Base-by-base conservation (phyloP, 768 basidiomycete species). In the Rhodotorula diobovata region DNA sequence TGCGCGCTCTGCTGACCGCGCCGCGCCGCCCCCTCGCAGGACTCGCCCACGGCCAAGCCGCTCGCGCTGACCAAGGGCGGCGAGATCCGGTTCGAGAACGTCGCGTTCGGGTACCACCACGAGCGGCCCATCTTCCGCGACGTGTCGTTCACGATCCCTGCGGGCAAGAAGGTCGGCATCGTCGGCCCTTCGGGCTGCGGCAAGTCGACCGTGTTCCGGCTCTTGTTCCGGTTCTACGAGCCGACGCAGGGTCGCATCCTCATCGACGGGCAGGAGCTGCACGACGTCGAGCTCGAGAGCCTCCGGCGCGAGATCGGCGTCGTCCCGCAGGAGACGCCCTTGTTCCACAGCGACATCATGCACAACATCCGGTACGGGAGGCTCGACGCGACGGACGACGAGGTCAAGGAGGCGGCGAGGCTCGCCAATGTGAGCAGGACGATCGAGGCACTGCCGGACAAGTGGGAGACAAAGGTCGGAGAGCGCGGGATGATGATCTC, bases 401-500 rank as follows among this genome's bases (percentile, higher is more conserved):
- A 97, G 78, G 96, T 98, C 41, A 84, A 85, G 65, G 88, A 87
- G 76, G 95, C 89, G 30, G 88, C 93, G 66, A 83, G 82, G 79
- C 89, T 89, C 81, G 96, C 96, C 50, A 91, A 91, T 76, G 90
- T 98, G 32, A 89, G 93, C 76, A 82, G 88, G 23, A 87, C 91
- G 6, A 86, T 99, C 66, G 82, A 85, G 82, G 83, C 85, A 46
- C 81, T 99, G 45, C 93, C 94, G 0, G 90, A 93, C 11, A 88
- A 88, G 67, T 99, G 96, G 80, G 77, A 81, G 51, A 98, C 96
- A 4, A 89, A 89, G 77, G 96, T 99, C 34, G 96, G 96, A 1
- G 96, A 99, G 81, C 83, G 96, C 51, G 96, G 96, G 20, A 62
- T 97, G 79, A 99, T 99, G 96, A 91, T 99, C 59, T 94, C 91